Base-by-base conservation (phyloP, 768 basidiomycete species). In the Suillus paluster region DNA sequence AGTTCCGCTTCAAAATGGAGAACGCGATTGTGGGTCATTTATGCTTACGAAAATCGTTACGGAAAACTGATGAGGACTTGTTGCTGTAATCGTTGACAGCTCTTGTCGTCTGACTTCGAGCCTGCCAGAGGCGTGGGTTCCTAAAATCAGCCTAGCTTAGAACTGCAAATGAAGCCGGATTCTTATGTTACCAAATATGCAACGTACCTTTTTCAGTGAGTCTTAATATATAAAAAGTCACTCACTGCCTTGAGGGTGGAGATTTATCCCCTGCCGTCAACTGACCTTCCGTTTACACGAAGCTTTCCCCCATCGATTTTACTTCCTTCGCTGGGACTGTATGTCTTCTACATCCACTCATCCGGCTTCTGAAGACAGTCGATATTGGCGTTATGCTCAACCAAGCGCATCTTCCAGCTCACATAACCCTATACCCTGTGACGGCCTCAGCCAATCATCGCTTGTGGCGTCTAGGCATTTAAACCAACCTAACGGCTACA, bases 81-180 rank as follows among this genome's bases (percentile, higher is more conserved):
- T 71, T 67, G 64, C 69, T 71, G 69, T 68, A 72, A 63, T 72
- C 42, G 71, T 71, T 36, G 71, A 65, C 70, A 64, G 61, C 65
- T 50, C 68, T 62, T 62, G 66, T 71, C 70, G 66, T 71, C 71
- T 73, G 67, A 67, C 69, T 59, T 67, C 63, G 66, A 70, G 63
- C 71, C 71, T 71, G 70, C 57, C 70, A 69, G 50, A 71, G 61
- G 70, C 72, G 71, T 73, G 71, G 71, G 68, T 71, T 59, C 70
- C 65, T 73, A 69, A 59, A 62, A 64, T 60, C 62, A 68, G 71
- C 49, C 49, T 50, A 50, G 49, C 49, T 50, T 68, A 64, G 71
- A 61, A 64, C 49, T 64, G 63, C 62, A 61, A 70, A 68, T 60
- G 27, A 55, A 21, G 19, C 61, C 68, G 61, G 50, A n/a, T 59